Percentiles rank a stretch among this genome's conserved stretches.
phyloP scores from a whole-genome alignment of 805 yeast genomes.

The Saturnispora saitoi region DNA sequence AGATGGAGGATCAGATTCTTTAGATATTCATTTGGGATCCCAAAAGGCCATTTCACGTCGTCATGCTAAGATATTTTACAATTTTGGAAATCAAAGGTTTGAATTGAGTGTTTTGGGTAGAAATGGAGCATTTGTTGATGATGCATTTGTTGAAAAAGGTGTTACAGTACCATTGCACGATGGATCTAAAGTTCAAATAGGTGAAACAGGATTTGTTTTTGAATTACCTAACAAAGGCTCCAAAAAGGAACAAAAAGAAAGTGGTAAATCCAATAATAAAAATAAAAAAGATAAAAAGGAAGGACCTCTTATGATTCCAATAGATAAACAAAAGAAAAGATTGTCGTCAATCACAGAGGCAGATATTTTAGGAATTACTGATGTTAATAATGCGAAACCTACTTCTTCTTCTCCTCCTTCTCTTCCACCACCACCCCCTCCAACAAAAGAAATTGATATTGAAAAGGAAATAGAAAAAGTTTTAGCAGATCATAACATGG shows the following conservation, averaged over 20 bases:
- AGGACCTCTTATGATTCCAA: neutral
- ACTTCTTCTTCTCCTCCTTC: no score
- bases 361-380: constrained; percentile 1
- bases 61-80: constrained; percentile 93
- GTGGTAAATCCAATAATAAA: neutral
- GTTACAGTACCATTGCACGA: constrained; percentile 81
- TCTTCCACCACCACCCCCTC: neutral
- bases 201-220: constrained; percentile 83
- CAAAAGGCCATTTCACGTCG: constrained; percentile 89
- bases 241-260: neutral
- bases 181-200: constrained; percentile 82
- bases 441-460: constrained; percentile 9
- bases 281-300: neutral
- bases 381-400: neutral
- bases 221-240: constrained; percentile 49
- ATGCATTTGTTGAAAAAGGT: constrained; percentile 79
- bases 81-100: constrained; percentile 91
- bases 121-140: constrained; percentile 96
- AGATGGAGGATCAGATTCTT: constrained; percentile 44
- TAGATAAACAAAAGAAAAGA: constrained; percentile 1
- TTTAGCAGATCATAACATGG: constrained; percentile 16
- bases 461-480: constrained; percentile 16
- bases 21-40: constrained; percentile 88
- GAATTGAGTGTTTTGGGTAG: constrained; percentile 88
- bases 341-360: constrained; percentile 6